A percentile compares a stretch with the other conserved stretches of the same genome.
These are phyloP conservation scores for Pestalotiopsis sp. DNA, from an alignment of 2,329 filamentous ascomycete species.

Conservation along the genomic window DNA sequence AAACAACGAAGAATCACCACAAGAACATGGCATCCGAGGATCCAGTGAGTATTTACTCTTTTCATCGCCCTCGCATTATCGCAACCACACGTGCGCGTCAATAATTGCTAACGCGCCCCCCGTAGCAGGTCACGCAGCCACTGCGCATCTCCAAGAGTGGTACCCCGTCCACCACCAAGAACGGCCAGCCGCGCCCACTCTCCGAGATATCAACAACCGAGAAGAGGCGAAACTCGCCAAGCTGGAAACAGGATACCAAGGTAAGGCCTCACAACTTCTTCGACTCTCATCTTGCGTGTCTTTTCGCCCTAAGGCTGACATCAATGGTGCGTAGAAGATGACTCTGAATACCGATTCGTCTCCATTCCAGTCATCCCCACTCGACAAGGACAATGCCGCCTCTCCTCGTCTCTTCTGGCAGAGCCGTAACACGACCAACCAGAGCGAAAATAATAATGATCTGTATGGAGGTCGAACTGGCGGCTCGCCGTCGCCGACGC, in stretches of 20 bases:
- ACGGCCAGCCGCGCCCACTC: constrained; percentile 71
- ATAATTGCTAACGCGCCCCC: not conserved
- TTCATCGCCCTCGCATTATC: not conserved
- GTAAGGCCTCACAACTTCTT: constrained; percentile 46
- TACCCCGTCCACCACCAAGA: constrained; percentile 62
- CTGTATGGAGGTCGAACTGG: constrained; percentile 56
- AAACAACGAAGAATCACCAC: not conserved
- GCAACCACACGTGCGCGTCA: not conserved
- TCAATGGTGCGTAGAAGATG: constrained; percentile 58
- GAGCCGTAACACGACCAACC: constrained; percentile 68
- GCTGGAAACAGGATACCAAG: constrained; percentile 78
- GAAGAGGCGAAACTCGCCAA: constrained; percentile 88
- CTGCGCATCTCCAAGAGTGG: constrained; percentile 75
- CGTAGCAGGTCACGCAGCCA: constrained; percentile 54
- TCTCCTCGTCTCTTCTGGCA: constrained; percentile 94
- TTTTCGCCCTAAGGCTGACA: constrained; percentile 30
- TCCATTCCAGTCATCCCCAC: constrained; percentile 83
- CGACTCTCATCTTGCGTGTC: not conserved
- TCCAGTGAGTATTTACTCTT: constrained; percentile 9
- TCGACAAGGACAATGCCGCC: constrained; percentile 60
- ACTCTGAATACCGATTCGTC: constrained; percentile 74
- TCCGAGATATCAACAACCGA: constrained; percentile 88
- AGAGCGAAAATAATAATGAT: constrained; percentile 75
- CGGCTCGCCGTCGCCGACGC: constrained; percentile 71
- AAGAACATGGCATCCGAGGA: constrained; percentile 11